These are phyloP conservation scores for Lycium ferocissimum DNA, from an alignment of 257 asterid species.

Conservation along the genomic window DNA sequence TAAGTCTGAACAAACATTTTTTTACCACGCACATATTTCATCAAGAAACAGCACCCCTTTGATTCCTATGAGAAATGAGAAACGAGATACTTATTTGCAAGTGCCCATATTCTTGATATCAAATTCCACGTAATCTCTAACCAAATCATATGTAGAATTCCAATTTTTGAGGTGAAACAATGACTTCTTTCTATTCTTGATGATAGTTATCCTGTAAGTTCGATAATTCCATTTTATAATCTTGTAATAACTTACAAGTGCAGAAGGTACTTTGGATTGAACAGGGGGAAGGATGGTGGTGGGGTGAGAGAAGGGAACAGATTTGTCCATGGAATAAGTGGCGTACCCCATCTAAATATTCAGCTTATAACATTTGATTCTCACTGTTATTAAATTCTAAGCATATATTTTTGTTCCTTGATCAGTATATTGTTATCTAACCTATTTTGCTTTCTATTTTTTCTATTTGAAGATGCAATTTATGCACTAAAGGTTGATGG, in stretches of 20 bases:
- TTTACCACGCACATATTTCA: too few species aligned
- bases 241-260: not conserved
- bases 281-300: not conserved
- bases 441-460: not conserved
- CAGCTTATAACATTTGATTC: not conserved
- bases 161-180: not conserved
- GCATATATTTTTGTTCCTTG: not conserved
- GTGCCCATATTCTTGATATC: not conserved
- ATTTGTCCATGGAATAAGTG: slow-evolving; percentile 2
- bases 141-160: slow-evolving; percentile 1
- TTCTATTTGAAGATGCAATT: not conserved
- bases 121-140: not conserved
- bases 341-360: not conserved
- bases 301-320: not conserved
- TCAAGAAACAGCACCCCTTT: too few species aligned
- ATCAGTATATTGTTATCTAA: not conserved
- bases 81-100: not conserved
- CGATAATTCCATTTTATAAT: not conserved
- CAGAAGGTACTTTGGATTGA: not conserved
- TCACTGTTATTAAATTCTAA: not conserved
- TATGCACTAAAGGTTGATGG: slow-evolving; percentile 20
- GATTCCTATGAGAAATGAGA: not conserved
- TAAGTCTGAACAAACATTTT: too few species aligned
- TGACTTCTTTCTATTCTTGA: not conserved
- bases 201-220: not conserved